Base-by-base conservation (phyloP, 176 grass and related monocot species). In the Eremochloa ophiuroides region DNA sequence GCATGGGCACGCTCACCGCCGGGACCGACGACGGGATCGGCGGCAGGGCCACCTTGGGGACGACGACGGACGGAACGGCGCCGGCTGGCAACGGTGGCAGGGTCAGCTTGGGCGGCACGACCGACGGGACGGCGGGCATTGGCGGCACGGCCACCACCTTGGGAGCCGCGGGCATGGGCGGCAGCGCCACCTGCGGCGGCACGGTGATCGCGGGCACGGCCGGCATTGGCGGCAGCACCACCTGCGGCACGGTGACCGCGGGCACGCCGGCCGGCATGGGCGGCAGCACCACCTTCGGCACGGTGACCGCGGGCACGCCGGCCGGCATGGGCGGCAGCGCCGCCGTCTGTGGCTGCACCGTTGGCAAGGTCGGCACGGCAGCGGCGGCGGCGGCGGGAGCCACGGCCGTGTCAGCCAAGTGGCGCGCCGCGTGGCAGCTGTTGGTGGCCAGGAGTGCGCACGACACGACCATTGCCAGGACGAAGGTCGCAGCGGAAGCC, bases 21-120 rank as follows among this genome's bases (percentile, higher is more conserved):
- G 0, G 87, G 82, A 66, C 69, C 59, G 40, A 65, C 2, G 40
- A 65, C 2, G 77, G 75, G 61, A 85, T 64, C 40, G 75, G 83
- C 4, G 67, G 66, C 22, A 37, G 1, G 38, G 66, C 6, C 38
- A 69, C 38, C 38, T 42, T 23, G 6, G 66, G 37, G 5, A 25
- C 34, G 31, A 25, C 34, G 31, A 69, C 37, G 3, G 34, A 18
- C 8, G 63, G 63, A 37, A 66, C 50, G 8, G 0, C 37, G 8
- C 20, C 20, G 11, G 66, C n/a, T n/a, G n/a, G 37, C 22, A 69
- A 42, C 38, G 66, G 66, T 22, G 38, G 66, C 22, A 42, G 38
- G 22, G n/a, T 23, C 38, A 69, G 37, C 37, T 69, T 69, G 9
- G 66, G 51, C 51, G 22, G 9, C 20, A 23, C 65, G 65, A 31